A percentile compares a stretch with the other conserved stretches of the same genome.
Conservation (phyloP, 495 filamentous ascomycete species). For the Aspergillus funiculosus region DNA sequence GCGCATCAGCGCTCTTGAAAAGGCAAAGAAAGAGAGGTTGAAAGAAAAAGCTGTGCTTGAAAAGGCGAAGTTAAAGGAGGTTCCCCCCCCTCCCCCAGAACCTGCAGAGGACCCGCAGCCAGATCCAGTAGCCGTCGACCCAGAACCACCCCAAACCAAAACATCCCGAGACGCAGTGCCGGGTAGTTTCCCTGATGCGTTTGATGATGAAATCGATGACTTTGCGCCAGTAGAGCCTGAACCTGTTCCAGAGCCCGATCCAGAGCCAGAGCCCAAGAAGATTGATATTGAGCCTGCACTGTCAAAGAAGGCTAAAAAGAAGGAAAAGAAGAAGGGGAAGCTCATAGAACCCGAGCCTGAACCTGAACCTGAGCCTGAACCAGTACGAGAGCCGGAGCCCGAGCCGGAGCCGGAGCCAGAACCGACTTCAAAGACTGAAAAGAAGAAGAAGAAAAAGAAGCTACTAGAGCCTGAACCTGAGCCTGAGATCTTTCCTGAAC, state of each 20-base stretch:
- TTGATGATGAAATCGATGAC: slow-evolving; percentile 23
- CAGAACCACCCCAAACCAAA: slow-evolving; percentile 22
- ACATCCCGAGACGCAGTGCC: slow-evolving; percentile 34
- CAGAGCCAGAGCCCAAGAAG: slow-evolving; percentile 12
- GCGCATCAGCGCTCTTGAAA: slow-evolving; percentile 44
- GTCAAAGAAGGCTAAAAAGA: slow-evolving; percentile 20
- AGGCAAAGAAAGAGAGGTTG: slow-evolving; percentile 37
- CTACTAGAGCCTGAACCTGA: slow-evolving; percentile 4
- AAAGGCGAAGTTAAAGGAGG: slow-evolving; percentile 25
- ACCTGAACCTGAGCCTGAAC: slow-evolving; percentile 3
- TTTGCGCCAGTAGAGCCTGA: slow-evolving; percentile 15
- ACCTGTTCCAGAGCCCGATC: slow-evolving; percentile 11
- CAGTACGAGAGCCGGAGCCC: slow-evolving; percentile 5
- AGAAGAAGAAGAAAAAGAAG: slow-evolving; percentile 17
- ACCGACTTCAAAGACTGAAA: slow-evolving; percentile 2
- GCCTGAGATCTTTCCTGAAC: slow-evolving; percentile 13
- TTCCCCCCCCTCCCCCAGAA: slow-evolving; percentile 16
- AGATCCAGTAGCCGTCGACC: slow-evolving; percentile 16
- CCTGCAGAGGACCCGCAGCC: slow-evolving; percentile 16
- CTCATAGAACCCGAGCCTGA: slow-evolving; percentile 18
- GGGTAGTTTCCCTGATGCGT: slow-evolving; percentile 36
- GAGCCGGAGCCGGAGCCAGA: slow-evolving; percentile 11
- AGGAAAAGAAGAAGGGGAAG: slow-evolving; percentile 25
- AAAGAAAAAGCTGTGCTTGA: slow-evolving; percentile 29
- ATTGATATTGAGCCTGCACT: slow-evolving; percentile 1